Base-by-base conservation (phyloP, 2,329 filamentous ascomycete species). In the Zelopaecilomyces penicillatus region DNA sequence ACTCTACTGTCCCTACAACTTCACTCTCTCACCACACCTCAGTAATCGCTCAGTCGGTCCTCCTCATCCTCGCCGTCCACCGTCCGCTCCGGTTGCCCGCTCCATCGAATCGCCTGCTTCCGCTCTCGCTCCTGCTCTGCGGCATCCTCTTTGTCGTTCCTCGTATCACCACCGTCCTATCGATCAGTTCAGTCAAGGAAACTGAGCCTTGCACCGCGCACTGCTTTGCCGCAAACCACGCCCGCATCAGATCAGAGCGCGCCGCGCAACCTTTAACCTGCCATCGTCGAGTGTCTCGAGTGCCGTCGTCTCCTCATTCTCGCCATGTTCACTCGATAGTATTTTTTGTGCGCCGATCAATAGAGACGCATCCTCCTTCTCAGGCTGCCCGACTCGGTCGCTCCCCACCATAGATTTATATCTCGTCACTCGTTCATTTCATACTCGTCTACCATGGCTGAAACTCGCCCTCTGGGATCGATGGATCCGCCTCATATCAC, bases 401-500 rank as follows among this genome's bases (percentile, higher is more conserved):
- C 42, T 49, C 44, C 44, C 53, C 42, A 40, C 26, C 27, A 42
- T 41, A 45, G 8, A 45, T 12, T 33, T 37, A 44, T 46, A 39
- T 42, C 34, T 31, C 35, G 50, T 50, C 55, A 46, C 56, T 60
- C 54, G 50, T 51, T 54, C 51, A 41, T 27, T 43, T 40, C 38
- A 33, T 45, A 48, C 36, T 40, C 43, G 11, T 37, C 46, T 51
- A 55, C 38, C 53, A 66, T 67, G 65, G 55, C 64, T 47, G 58
- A 63, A 50, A 52, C 54, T 42, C 54, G 54, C 42, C 52, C 54
- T 41, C 55, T 54, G 38, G 54, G 56, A 50, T 62, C 62, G 57
- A 80, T 82, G 77, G 79, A 82, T 52, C 76, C 75, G 56, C 70
- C 74, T 54, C 78, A 82, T 52, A 70, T 80, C 50, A 81, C 79